These are phyloP conservation scores for Hypoxylon intermedium DNA, from an alignment of 495 filamentous ascomycete species.

Conservation along the genomic window DNA sequence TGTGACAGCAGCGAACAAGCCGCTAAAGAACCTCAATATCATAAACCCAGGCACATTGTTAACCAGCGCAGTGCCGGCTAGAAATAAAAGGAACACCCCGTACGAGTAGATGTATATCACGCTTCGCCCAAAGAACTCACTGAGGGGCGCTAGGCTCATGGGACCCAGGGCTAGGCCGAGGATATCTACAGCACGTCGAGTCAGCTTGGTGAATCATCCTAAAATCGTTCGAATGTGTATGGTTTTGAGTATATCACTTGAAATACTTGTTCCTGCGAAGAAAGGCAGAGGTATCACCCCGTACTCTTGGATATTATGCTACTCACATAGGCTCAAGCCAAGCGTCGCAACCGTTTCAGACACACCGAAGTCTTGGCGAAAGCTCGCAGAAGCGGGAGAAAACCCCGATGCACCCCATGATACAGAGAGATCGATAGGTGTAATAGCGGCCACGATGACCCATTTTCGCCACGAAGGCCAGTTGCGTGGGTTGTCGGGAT, in stretches of 20 bases:
- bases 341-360: neutral
- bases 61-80: neutral
- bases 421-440: neutral
- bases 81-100: neutral
- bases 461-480: conserved; percentile 65
- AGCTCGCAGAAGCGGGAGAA: neutral
- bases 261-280: no score
- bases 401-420: neutral
- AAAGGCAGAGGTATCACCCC: neutral
- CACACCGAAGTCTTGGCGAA: neutral
- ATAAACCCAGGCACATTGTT: neutral
- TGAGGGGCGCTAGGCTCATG: neutral
- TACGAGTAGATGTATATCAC: neutral
- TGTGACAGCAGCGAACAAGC: neutral
- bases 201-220: no score
- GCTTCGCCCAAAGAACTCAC: conserved; percentile 1
- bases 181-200: neutral
- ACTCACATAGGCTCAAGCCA: neutral
- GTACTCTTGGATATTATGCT: neutral
- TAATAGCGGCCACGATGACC: conserved; percentile 32
- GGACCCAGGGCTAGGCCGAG: neutral
- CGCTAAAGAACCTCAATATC: conserved; percentile 1
- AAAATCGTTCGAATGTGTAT: no score
- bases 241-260: no score
- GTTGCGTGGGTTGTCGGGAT: conserved; percentile 64